Evolutionary conservation across 345 rosid species (phyloP), one percentile per base, ranked within the genome.

Genomic region (rapeseed (Brassica napus)): DNA sequence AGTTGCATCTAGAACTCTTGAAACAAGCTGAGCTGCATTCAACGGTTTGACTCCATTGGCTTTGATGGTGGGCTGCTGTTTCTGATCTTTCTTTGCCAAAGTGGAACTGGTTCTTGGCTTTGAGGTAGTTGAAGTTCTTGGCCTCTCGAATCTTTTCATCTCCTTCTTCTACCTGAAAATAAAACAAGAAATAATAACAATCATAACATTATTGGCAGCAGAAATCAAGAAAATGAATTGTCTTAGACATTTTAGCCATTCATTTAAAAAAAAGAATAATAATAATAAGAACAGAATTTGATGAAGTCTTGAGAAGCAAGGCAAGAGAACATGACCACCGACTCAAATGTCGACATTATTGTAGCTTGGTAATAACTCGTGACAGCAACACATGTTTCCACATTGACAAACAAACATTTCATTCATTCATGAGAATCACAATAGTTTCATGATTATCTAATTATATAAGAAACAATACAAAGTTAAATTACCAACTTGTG

Each of bases 21-120:
- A 81, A 59, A 81, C 83, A 0, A 81, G 63, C 73, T 81, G 83
- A 76, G 83, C 83, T 0, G 83, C 83, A 72, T 81, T 81, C 60
- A 81, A 1, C 3, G 73, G 77, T 16, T 81, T 81, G 59, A 58
- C 6, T 3, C 83, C 77, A 70, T 47, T 75, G 12, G 11, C 79
- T 75, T 80, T 81, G 34, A 65, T 67, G 55, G 23, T 71, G 7
- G 55, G 55, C 2, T 74, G 69, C 26, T 68, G 65, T 16, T 76
- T 81, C 37, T 71, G 80, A 49, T 81, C 83, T 81, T 81, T 81
- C 65, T 71, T 81, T 5, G 57, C 60, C 0, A 54, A 76, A 65
- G 0, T 81, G 4, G 55, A 0, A 8, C 15, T 14, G 1, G 49
- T 34, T 76, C 80, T 81, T 34, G 80, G 44, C 72, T 81, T 69